Conservation (phyloP, 2,329 filamentous ascomycete genomes). For the Helminthosporium solani region DNA sequence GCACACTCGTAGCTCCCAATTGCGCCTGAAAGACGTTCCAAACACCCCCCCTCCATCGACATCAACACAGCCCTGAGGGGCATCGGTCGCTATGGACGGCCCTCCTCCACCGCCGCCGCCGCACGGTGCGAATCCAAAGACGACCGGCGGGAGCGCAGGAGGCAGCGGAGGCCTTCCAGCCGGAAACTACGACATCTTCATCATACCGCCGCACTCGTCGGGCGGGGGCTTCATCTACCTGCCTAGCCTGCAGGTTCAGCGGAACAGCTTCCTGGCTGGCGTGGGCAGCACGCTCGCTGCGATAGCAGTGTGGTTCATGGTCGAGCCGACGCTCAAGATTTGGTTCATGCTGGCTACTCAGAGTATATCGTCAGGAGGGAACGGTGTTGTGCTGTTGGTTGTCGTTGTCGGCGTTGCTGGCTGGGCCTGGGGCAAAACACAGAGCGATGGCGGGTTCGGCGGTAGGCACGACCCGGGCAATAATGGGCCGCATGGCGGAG, state of each 20-base stretch:
- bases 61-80: slow-evolving; percentile 26
- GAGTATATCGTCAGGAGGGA: slow-evolving; percentile 56
- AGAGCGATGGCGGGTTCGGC: slow-evolving; percentile 50
- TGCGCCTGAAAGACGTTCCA: slow-evolving; percentile 9
- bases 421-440: slow-evolving; percentile 72
- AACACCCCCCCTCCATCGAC: slow-evolving; percentile 13
- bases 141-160: slow-evolving; percentile 40
- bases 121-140: slow-evolving; percentile 76
- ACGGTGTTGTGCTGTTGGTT: slow-evolving; percentile 71
- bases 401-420: slow-evolving; percentile 72
- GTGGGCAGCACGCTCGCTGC: slow-evolving; percentile 73
- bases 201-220: slow-evolving; percentile 88
- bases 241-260: slow-evolving; percentile 81
- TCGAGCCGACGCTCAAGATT: slow-evolving; percentile 70
- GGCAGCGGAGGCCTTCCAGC: slow-evolving; percentile 65
- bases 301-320: slow-evolving; percentile 69
- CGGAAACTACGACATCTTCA: slow-evolving; percentile 96
- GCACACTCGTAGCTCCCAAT: slow-evolving; percentile 11
- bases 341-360: slow-evolving; percentile 73
- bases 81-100: slow-evolving; percentile 37
- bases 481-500: slow-evolving; percentile 33
- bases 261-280: slow-evolving; percentile 89
- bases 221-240: slow-evolving; percentile 90
- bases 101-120: slow-evolving; percentile 82
- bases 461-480: slow-evolving; percentile 29